Evolutionary conservation across 352 stramenopile species (phyloP), one percentile per base, ranked within the genome.

Genomic region (Thraustotheca clavata): DNA sequence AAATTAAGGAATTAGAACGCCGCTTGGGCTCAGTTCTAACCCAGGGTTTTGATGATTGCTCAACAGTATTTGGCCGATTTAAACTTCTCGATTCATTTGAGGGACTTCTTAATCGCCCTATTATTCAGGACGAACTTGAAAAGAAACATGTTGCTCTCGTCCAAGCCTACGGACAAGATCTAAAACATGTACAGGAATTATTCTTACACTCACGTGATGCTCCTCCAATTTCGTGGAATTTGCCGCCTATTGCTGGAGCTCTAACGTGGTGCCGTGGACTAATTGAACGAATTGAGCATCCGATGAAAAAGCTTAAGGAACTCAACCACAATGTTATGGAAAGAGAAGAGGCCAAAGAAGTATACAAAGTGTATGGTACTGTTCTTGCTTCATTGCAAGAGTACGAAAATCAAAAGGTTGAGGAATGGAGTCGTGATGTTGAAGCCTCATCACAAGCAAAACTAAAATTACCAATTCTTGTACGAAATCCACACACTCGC

Each of bases 41-140:
- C 1, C 87, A 98, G 41, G 94, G 89, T 7, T 98, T 99, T 60
- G 96, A 99, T 69, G 96, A 99, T 70, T 98, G 91, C 69, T 94
- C 94, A 20, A 98, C 96, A 16, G 94, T 99, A 61, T 98, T 97
- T 68, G 93, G 94, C 0, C 81, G 93, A n/a, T 99, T 99, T 70
- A 98, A 99, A 77, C 71, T 99, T 20, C 82, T 99, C 2, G 95
- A 99, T 68, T 96, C 83, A 31, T 99, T 99, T 67, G 95, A 99
- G 60, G 89, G 85, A 7, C 72, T 98, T 14, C 70, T 98, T 7
- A 94, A 98, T 61, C 87, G 95, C 4, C 91, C 91, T 7, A 98
- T 98, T 60, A 98, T 98, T 61, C 91, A 97, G 67, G 90, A 98
- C 65, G 94, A 98, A 73, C 79, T 98, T 7, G 94, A 99, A 73